Conservation (phyloP, 257 asterid species). For the Penstemon davidsonii region DNA sequence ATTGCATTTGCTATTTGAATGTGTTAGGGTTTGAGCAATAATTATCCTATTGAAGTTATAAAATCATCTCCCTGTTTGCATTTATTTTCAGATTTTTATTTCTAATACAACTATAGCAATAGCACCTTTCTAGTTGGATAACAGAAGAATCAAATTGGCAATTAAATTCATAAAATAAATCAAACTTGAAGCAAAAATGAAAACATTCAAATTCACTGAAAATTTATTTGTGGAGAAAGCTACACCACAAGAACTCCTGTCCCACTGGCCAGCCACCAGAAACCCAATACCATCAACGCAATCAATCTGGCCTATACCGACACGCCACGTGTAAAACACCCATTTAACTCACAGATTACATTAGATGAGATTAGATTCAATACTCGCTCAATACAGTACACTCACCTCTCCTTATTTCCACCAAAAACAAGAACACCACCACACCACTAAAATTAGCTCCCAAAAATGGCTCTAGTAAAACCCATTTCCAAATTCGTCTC, state of each 20-base stretch:
- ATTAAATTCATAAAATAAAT: not conserved
- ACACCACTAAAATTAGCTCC: not conserved
- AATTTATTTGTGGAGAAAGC: constrained; percentile 27
- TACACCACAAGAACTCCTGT: constrained; percentile 31
- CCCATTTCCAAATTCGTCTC: constrained; percentile 59
- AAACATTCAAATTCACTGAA: not conserved
- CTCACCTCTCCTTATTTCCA: constrained; percentile 18
- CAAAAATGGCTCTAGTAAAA: constrained; percentile 60
- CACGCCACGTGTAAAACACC: constrained; percentile 58
- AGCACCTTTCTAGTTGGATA: no score
- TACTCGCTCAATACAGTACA: constrained; percentile 17
- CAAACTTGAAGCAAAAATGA: constrained; percentile 1
- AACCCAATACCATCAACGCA: constrained; percentile 28
- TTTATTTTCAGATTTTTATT: no score
- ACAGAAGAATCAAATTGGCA: not conserved
- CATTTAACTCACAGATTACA: constrained; percentile 48
- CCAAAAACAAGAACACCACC: not conserved
- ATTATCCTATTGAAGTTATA: no score
- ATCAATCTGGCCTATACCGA: constrained; percentile 41
- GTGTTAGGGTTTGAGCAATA: no score
- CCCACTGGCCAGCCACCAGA: not conserved
- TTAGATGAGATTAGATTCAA: constrained; percentile 63
- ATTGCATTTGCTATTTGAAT: no score
- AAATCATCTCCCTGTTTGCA: no score
- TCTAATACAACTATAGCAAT: no score